Evolutionary conservation across 2,329 filamentous ascomycete species (phyloP), one percentile per base, ranked within the genome.

Genomic region (Claviceps monticola): DNA sequence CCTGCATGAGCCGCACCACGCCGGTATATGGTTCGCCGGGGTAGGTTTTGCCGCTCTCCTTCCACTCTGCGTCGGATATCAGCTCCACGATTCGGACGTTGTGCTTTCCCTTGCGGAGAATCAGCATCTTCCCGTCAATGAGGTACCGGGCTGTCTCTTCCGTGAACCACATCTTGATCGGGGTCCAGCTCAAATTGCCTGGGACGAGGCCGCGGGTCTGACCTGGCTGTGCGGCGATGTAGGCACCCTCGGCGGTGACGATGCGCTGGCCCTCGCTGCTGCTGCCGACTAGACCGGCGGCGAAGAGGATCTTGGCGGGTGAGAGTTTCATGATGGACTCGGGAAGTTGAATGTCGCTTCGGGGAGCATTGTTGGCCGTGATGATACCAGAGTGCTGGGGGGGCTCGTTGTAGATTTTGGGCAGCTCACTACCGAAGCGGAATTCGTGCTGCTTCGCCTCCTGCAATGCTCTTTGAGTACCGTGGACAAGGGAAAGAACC

Each of bases 401-500:
- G 7, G 67, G 67, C 26, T 65, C 64, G 16, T 62, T 66, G 45
- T 60, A 46, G 42, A 64, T 57, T 14, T 41, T 44, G 14, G 64
- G 66, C 34, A 66, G 57, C 52, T 64, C 57, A 13, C 63, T 60
- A 23, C 67, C 66, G 58, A 79, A 80, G 53, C 79, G 64, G 48
- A 70, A 66, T 48, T 63, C 64, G 61, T 84, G 80, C 56, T 74
- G 70, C 34, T 66, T 53, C 53, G 82, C 79, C 6, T 87, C 82
- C 21, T 76, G 71, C 14, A 77, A 64, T 0, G 90, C 88, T 55
- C 77, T 76, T 7, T 75, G 61, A 0, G 71, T 64, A 14, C 90
- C 88, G 62, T 97, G 89, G 1, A 89, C 78, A 2, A 98, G 74
- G 48, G 83, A 77, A 0, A 94, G 73, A 21, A 97, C 84, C 63